phyloP scores from a whole-genome alignment of 352 stramenopile species.

The Pythium insidiosum region DNA sequence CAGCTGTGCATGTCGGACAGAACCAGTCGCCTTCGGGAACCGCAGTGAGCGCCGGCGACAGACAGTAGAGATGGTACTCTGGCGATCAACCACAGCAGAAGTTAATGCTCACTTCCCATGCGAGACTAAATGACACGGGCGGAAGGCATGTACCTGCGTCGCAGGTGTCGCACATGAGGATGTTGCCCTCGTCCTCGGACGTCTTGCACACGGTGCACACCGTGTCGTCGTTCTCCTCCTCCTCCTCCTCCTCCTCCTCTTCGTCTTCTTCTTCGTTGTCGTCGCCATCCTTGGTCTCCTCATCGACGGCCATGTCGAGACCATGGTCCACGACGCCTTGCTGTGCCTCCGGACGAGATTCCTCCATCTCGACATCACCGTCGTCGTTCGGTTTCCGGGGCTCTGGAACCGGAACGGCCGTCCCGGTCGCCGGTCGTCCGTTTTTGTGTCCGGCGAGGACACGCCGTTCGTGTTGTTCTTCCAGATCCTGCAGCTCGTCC shows the following conservation, averaged over 20 bases:
- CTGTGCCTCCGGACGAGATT: too few species aligned
- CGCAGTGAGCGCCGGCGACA: slow-evolving; percentile 29
- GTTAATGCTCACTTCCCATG: too few species aligned
- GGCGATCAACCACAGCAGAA: neutral
- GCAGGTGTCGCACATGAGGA: slow-evolving; percentile 51
- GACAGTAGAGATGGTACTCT: slow-evolving; percentile 60
- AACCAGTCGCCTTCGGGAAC: slow-evolving; percentile 50
- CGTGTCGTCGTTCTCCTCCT: slow-evolving; percentile 16
- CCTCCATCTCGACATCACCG: too few species aligned
- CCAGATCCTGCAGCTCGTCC: slow-evolving; percentile 58
- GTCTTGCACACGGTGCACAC: slow-evolving; percentile 34
- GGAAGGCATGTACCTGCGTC: slow-evolving; percentile 25
- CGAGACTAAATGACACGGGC: too few species aligned
- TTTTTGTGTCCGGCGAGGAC: neutral
- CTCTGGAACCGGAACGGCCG: too few species aligned
- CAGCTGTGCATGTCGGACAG: slow-evolving; percentile 29
- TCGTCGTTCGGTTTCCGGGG: too few species aligned
- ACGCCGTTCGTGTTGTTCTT: slow-evolving; percentile 11
- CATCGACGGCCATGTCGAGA: neutral
- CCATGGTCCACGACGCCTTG: too few species aligned
- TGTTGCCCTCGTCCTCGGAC: slow-evolving; percentile 27
- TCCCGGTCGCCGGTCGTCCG: too few species aligned
- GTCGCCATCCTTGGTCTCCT: too few species aligned
- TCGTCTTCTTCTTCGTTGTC: too few species aligned
- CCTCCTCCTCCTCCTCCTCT: slow-evolving; percentile 2